Evolutionary conservation across 768 basidiomycete genomes (phyloP).

Genomic region (Naganishia vaughanmartiniae): DNA sequence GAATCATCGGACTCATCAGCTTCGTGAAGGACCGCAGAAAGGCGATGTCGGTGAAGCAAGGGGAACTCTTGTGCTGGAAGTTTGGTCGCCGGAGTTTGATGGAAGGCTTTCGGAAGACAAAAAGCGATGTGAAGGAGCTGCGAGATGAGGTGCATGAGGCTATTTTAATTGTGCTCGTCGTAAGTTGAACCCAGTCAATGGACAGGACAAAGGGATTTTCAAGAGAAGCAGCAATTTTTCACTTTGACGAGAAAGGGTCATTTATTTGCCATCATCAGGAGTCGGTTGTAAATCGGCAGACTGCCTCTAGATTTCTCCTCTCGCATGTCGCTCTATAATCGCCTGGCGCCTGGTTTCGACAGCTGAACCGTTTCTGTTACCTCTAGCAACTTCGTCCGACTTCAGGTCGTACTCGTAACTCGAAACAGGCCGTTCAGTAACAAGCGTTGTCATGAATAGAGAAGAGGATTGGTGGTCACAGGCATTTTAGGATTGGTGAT

Average conservation of each 20-base stretch:
- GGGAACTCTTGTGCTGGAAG: neutral
- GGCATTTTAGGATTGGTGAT: neutral
- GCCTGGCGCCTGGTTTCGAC: neutral
- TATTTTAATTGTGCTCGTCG: neutral
- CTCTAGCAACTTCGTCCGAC: neutral
- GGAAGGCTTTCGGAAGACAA: neutral
- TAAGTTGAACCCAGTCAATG: neutral
- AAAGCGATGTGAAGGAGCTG: neutral
- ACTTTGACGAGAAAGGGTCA: neutral
- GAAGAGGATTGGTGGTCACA: neutral
- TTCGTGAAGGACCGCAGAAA: neutral
- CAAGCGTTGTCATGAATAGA: constrained; percentile 1
- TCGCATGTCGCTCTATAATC: neutral
- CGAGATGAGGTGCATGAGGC: neutral
- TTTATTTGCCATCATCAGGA: neutral
- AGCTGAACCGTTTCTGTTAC: neutral
- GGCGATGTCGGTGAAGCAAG: neutral
- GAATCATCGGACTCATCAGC: neutral
- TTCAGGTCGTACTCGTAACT: neutral
- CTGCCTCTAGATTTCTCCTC: no score
- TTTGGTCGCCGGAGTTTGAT: neutral
- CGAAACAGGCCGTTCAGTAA: neutral
- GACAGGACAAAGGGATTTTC: neutral
- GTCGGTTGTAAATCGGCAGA: neutral
- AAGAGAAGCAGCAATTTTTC: neutral